Evolutionary conservation across 345 rosid genomes (phyloP).

Genomic region (Eucalyptus polyanthemos): DNA sequence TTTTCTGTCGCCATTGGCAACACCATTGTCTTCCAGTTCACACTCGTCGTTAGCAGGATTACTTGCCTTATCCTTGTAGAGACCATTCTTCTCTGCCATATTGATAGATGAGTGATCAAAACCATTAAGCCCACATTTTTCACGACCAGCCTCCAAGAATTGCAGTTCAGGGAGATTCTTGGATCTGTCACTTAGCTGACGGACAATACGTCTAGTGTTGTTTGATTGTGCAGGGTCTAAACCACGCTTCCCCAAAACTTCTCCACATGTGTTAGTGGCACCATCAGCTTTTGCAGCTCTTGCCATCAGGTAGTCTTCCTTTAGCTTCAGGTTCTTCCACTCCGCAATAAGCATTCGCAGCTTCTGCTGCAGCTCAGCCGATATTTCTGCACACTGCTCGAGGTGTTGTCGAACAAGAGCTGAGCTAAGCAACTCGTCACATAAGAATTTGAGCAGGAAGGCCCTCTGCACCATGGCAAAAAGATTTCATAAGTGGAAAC

Average conservation of each 20-base stretch:
- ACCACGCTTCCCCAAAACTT: conserved; percentile 19
- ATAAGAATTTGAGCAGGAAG: conserved; percentile 66
- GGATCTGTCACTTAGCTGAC: conserved; percentile 4
- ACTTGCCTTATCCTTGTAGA: not conserved
- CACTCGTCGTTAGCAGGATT: not conserved
- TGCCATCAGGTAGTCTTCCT: conserved; percentile 49
- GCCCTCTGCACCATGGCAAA: conserved; percentile 48
- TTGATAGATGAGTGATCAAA: not conserved
- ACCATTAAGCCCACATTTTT: not conserved
- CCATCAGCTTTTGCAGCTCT: conserved; percentile 47
- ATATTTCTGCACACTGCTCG: conserved; percentile 73
- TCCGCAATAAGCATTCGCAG: conserved; percentile 57
- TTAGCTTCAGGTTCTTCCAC: conserved; percentile 58
- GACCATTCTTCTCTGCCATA: conserved; percentile 1
- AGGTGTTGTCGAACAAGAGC: conserved; percentile 81
- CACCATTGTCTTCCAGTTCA: conserved; percentile 11
- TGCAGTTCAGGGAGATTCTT: conserved; percentile 3
- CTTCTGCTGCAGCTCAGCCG: conserved; percentile 77
- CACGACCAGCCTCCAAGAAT: not conserved
- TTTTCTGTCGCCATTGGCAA: conserved; percentile 8
- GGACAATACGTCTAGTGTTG: not conserved
- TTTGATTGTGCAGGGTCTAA: conserved; percentile 3
- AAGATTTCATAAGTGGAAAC: not conserved
- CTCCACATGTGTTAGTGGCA: conserved; percentile 21
- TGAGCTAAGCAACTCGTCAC: conserved; percentile 86